A percentile compares a stretch with the other conserved stretches of the same genome.
Evolutionary conservation across 179 eudicot species (phyloP).

Genomic region (Silene noctiflora): DNA sequence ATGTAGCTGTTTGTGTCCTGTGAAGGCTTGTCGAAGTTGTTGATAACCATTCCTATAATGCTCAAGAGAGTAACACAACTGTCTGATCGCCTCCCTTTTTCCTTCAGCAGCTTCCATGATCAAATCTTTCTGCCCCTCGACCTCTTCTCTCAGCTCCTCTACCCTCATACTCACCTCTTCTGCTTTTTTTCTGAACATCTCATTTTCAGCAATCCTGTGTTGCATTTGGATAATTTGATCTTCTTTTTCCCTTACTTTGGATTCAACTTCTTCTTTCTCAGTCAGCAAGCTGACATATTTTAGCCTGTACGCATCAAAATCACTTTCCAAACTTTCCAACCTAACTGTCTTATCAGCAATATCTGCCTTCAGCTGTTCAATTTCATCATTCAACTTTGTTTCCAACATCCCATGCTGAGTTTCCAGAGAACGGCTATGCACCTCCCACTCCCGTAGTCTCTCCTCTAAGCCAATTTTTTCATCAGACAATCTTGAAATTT

Average conservation of each 20-base stretch:
- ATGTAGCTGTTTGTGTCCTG: constrained; percentile 43
- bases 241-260: constrained; percentile 38
- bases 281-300: constrained; percentile 47
- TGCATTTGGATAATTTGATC: constrained; percentile 37
- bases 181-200: constrained; percentile 22
- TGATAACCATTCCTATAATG: constrained; percentile 66
- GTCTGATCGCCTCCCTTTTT: constrained; percentile 80
- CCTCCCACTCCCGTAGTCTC: constrained; percentile 67
- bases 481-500: constrained; percentile 53
- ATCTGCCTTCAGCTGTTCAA: constrained; percentile 52
- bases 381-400: constrained; percentile 40
- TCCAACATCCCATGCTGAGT: constrained; percentile 31
- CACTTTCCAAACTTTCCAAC: constrained; percentile 46
- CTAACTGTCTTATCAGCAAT: constrained; percentile 32
- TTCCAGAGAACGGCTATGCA: constrained; percentile 60
- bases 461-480: constrained; percentile 57
- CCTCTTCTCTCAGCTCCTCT: constrained; percentile 44
- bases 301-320: constrained; percentile 42
- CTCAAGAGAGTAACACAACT: constrained; percentile 77
- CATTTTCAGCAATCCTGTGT: constrained; percentile 24
- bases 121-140: constrained; percentile 42
- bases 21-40: constrained; percentile 54
- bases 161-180: constrained; percentile 43
- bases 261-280: constrained; percentile 43
- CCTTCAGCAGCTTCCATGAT: constrained; percentile 67